phyloP scores from a whole-genome alignment of 169 alveolate species.

The Eimeria sp. region DNA sequence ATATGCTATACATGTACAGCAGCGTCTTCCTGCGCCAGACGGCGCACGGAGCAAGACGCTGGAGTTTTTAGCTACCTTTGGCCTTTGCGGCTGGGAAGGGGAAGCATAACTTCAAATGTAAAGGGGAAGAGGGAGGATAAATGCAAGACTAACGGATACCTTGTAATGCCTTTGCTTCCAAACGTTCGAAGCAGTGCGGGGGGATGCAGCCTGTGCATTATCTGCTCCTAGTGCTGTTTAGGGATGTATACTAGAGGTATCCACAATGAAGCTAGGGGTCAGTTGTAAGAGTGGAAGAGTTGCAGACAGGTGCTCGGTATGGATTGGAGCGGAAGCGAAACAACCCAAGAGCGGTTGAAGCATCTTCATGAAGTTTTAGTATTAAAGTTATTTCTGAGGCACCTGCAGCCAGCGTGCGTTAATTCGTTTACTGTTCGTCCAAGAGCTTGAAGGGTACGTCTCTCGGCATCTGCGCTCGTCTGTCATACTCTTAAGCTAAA shows the following conservation, averaged over 20 bases:
- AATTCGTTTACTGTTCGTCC: neutral
- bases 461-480: neutral
- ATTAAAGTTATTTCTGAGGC: neutral
- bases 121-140: neutral
- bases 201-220: neutral
- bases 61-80: neutral
- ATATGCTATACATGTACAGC: neutral
- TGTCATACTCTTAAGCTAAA: neutral
- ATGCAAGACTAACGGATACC: neutral
- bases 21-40: neutral
- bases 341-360: neutral
- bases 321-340: neutral
- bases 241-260: neutral
- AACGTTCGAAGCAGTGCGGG: neutral
- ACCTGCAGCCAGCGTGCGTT: neutral
- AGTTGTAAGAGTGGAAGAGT: neutral
- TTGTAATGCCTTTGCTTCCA: neutral
- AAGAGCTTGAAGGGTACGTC: no score
- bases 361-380: neutral
- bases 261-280: neutral
- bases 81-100: slow-evolving; percentile 6
- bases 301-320: neutral
- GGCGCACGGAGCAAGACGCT: neutral
- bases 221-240: neutral
- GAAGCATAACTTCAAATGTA: neutral